phyloP scores from a whole-genome alignment of 139 green algal species.

The Chlorella sp. region DNA sequence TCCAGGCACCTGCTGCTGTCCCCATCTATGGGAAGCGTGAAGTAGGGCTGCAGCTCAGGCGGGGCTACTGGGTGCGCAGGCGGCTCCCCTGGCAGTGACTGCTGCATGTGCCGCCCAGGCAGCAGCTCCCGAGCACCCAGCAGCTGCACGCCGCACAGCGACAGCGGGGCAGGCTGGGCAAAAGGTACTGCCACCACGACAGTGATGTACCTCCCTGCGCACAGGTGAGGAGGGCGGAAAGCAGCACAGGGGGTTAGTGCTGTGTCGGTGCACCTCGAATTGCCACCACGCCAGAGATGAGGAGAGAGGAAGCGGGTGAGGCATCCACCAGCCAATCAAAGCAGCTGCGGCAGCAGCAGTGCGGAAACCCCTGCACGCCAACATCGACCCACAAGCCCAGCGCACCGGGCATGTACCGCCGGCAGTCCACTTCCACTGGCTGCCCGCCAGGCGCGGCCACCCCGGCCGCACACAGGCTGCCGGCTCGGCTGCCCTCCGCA shows the following conservation, averaged over 20 bases:
- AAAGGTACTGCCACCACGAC: background rate
- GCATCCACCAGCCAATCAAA: background rate
- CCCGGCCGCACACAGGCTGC: background rate
- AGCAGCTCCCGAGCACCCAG: conserved; percentile 25
- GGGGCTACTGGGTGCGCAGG: background rate
- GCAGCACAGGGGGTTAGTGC: background rate
- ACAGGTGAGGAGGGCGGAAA: background rate
- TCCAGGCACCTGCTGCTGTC: conserved; percentile 13
- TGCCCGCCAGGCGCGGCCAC: background rate
- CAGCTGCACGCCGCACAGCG: conserved; percentile 33
- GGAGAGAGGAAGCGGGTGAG: background rate
- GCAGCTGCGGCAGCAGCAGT: background rate
- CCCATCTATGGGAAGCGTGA: conserved; percentile 30
- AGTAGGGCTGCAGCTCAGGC: background rate
- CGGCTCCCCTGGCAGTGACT: background rate
- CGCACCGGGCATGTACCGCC: conserved; percentile 16
- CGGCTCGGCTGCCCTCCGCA: no score
- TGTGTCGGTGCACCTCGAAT: background rate
- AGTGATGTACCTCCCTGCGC: conserved; percentile 4
- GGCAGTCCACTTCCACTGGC: conserved; percentile 11
- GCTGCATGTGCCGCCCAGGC: background rate
- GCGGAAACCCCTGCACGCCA: background rate
- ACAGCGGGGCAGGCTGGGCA: background rate
- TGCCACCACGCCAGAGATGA: background rate
- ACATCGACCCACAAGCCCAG: no score